These are phyloP conservation scores for Conringia planisiliqua DNA, from an alignment of 345 rosid genomes.

Conservation along the genomic window DNA sequence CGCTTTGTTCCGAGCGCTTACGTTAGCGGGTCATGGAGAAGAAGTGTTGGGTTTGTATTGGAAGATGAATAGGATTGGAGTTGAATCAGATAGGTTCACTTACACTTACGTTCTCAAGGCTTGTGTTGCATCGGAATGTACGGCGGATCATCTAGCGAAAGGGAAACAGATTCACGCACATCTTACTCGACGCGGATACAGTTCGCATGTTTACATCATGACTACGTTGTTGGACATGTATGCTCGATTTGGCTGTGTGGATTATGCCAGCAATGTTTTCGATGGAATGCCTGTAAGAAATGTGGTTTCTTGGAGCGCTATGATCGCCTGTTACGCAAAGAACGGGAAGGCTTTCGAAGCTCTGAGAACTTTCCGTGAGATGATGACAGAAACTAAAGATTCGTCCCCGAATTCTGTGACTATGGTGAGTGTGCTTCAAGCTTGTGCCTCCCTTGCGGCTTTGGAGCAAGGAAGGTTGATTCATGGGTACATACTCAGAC, in stretches of 20 bases:
- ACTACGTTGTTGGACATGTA: slow-evolving; percentile 90
- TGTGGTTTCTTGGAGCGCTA: slow-evolving; percentile 88
- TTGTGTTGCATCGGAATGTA: slow-evolving; percentile 59
- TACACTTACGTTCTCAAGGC: slow-evolving; percentile 86
- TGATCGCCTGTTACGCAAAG: slow-evolving; percentile 79
- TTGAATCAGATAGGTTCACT: slow-evolving; percentile 74
- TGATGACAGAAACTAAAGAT: slow-evolving; percentile 53
- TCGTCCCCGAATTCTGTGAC: slow-evolving; percentile 65
- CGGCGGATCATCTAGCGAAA: slow-evolving; percentile 34
- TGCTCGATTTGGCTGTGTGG: slow-evolving; percentile 68
- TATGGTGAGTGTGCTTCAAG: slow-evolving; percentile 91
- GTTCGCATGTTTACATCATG: slow-evolving; percentile 60
- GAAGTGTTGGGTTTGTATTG: slow-evolving; percentile 68
- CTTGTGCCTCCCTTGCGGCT: slow-evolving; percentile 83
- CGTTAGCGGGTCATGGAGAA: slow-evolving; percentile 66
- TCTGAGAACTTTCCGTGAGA: slow-evolving; percentile 57
- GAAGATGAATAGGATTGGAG: slow-evolving; percentile 54
- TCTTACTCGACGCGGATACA: slow-evolving; percentile 60
- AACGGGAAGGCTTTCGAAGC: slow-evolving; percentile 67
- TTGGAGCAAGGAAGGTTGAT: slow-evolving; percentile 76
- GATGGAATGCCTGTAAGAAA: slow-evolving; percentile 58
- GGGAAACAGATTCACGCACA: slow-evolving; percentile 89
- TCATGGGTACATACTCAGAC: slow-evolving; percentile 73
- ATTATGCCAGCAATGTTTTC: slow-evolving; percentile 55
- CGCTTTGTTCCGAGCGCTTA: slow-evolving; percentile 74